Percentiles rank a stretch among this genome's conserved stretches.
Evolutionary conservation across 2,329 filamentous ascomycete species (phyloP).

Genomic region (Xylaria sp.): DNA sequence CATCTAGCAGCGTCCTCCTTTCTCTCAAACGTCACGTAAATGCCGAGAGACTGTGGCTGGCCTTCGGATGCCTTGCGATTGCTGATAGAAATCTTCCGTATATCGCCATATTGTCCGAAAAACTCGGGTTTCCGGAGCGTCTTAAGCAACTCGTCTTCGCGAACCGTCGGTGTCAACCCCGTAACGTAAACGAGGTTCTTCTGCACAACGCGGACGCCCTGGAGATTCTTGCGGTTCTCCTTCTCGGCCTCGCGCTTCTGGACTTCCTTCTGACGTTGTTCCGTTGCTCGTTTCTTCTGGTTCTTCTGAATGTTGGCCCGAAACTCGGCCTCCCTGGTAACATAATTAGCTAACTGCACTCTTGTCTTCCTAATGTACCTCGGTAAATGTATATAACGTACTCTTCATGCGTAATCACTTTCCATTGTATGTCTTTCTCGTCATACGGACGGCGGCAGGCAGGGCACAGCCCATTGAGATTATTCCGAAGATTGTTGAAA

Average conservation of each 20-base stretch:
- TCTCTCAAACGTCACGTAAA: conserved; percentile 96
- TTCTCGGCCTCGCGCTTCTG: conserved; percentile 97
- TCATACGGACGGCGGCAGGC: conserved; percentile 95
- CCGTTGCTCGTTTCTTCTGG: conserved; percentile 85
- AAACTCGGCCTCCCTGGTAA: conserved; percentile 68
- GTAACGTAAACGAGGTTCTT: conserved; percentile 99
- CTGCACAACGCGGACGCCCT: conserved; percentile 93
- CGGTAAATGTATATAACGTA: conserved; percentile 61
- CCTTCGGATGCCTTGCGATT: conserved; percentile 80
- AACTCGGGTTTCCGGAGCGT: conserved; percentile 90
- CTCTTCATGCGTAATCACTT: conserved; percentile 94
- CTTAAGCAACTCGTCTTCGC: conserved; percentile 89
- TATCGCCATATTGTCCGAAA: conserved; percentile 97
- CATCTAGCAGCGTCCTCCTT: conserved; percentile 89
- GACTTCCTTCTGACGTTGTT: conserved; percentile 86
- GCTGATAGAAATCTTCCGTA: conserved; percentile 98
- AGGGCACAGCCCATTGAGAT: conserved; percentile 96
- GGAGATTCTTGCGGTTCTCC: conserved; percentile 91
- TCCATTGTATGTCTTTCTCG: conserved; percentile 96
- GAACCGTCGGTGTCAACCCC: conserved; percentile 85
- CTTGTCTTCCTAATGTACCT: background rate
- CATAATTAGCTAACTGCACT: conserved; percentile 29
- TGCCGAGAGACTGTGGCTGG: conserved; percentile 85
- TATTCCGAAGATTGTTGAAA: conserved; percentile 98
- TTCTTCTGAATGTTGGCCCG: conserved; percentile 82